Conservation (phyloP, 768 basidiomycete genomes). For the Nidularia sp. region DNA sequence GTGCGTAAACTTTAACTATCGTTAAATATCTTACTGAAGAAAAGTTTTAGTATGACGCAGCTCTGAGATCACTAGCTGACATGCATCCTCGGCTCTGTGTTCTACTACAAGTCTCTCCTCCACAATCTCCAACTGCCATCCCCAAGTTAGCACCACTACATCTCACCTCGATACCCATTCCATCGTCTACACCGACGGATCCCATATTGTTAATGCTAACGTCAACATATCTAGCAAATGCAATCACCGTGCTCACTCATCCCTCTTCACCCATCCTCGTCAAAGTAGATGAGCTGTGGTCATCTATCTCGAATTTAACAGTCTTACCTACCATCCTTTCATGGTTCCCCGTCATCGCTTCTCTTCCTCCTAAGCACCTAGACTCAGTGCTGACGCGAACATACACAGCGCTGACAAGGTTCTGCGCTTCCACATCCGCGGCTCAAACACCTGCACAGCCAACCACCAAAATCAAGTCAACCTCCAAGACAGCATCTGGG, state of each 20-base stretch:
- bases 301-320: conserved; percentile 4
- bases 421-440: conserved; percentile 14
- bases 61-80: conserved; percentile 38
- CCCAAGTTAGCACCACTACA: conserved; percentile 9
- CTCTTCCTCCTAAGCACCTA: conserved; percentile 46
- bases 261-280: conserved; percentile 6
- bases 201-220: conserved; percentile 45
- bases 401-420: conserved; percentile 51
- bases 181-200: conserved; percentile 17
- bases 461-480: not conserved
- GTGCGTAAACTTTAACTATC: conserved; percentile 39
- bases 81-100: conserved; percentile 40
- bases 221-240: conserved; percentile 56
- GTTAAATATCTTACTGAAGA: conserved; percentile 1
- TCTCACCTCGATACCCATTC: conserved; percentile 42
- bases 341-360: conserved; percentile 46
- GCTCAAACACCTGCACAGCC: conserved; percentile 3
- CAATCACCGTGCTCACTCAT: conserved; percentile 38
- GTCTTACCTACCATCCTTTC: conserved; percentile 31
- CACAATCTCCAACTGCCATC: conserved; percentile 1
- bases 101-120: conserved; percentile 17
- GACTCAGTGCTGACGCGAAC: conserved; percentile 57
- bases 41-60: conserved; percentile 46
- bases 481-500: not conserved
- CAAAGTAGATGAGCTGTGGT: not conserved